Evolutionary conservation across 1,139 yeast genomes (phyloP).

Genomic region (Taphrina deformans): DNA sequence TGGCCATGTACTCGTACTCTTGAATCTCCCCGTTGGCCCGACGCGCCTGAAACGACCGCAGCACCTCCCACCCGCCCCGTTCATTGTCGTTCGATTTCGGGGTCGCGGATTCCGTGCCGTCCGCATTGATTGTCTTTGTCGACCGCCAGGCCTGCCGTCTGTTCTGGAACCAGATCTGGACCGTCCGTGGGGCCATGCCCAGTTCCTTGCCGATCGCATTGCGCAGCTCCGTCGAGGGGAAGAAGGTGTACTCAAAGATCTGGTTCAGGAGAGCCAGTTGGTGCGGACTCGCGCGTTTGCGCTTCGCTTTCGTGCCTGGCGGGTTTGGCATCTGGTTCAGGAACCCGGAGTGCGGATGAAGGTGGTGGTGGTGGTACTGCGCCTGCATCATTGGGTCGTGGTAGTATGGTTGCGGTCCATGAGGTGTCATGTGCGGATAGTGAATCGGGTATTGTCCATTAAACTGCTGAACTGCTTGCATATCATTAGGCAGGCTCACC

Average conservation of each 20-base stretch:
- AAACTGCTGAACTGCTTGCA: neutral
- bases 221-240: slow-evolving; percentile 47
- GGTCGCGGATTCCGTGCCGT: neutral
- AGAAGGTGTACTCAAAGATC: slow-evolving; percentile 46
- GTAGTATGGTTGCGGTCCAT: slow-evolving; percentile 11
- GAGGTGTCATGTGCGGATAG: neutral
- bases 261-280: slow-evolving; percentile 46
- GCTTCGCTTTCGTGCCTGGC: slow-evolving; percentile 43
- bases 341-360: slow-evolving; percentile 11
- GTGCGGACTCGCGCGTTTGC: slow-evolving; percentile 46
- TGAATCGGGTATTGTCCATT: neutral
- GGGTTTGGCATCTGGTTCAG: slow-evolving; percentile 14
- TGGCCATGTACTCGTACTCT: slow-evolving; percentile 23
- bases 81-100: slow-evolving; percentile 25
- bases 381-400: slow-evolving; percentile 8
- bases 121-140: slow-evolving; percentile 39
- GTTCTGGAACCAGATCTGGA: slow-evolving; percentile 49
- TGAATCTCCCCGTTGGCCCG: slow-evolving; percentile 29
- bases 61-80: slow-evolving; percentile 33
- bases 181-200: slow-evolving; percentile 49
- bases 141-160: slow-evolving; percentile 47
- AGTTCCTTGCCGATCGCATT: slow-evolving; percentile 46
- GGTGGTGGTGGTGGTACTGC: neutral
- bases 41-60: slow-evolving; percentile 23
- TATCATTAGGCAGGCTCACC: neutral